These are phyloP conservation scores for Fagus sylvatica DNA, from an alignment of 306 rosid genomes.

Conservation along the genomic window DNA sequence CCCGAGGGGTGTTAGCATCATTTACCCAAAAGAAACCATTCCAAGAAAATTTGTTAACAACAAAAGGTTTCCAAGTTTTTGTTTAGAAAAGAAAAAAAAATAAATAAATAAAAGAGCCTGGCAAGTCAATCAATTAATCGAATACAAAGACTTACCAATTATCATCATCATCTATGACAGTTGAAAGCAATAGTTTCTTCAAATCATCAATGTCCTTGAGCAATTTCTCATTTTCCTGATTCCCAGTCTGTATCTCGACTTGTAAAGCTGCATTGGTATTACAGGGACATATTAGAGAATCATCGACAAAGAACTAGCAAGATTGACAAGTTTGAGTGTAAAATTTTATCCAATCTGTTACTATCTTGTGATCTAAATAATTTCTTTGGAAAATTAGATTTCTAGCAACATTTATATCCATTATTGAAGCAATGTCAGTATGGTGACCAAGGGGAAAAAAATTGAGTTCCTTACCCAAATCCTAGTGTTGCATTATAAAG, in stretches of 20 bases:
- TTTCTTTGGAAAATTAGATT: not conserved
- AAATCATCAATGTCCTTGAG: constrained; percentile 53
- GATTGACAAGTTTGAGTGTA: not conserved
- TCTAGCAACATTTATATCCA: not conserved
- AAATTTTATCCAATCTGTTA: not conserved
- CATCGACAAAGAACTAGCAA: not conserved
- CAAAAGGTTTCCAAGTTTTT: not conserved
- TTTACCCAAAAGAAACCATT: not conserved
- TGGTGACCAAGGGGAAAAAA: not conserved
- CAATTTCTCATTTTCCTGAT: constrained; percentile 57
- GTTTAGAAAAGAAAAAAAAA: not conserved
- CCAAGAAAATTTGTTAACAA: not conserved
- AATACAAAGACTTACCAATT: constrained; percentile 30
- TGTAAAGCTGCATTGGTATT: constrained; percentile 55
- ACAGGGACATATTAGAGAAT: not conserved
- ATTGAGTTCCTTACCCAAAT: not conserved
- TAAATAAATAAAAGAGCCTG: too few relatives aligned
- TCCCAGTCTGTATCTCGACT: constrained; percentile 42
- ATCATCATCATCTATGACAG: constrained; percentile 41
- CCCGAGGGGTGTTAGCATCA: too few relatives aligned
- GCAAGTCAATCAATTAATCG: constrained; percentile 11
- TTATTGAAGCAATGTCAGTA: not conserved
- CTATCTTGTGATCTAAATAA: not conserved
- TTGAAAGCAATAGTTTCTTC: constrained; percentile 53
- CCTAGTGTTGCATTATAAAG: not conserved